Base-by-base conservation (phyloP, 441 rosid genomes). In the Theobroma grandiflorum region DNA sequence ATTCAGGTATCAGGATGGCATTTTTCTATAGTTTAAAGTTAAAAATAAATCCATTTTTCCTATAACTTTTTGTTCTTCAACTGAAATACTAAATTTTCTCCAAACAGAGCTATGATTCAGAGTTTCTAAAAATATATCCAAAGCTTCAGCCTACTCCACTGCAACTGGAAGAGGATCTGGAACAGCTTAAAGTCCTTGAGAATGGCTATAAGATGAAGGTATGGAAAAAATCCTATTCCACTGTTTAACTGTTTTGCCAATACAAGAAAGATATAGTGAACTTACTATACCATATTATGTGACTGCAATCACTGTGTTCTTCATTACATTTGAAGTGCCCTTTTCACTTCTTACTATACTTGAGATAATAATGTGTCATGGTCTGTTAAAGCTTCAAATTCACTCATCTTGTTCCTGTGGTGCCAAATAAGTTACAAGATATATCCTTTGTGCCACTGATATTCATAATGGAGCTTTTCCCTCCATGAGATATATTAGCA, bases 181-280 rank as follows among this genome's bases (percentile, higher is more conserved):
- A 96, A 67, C 99, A 96, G 90, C 96, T 96, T 75, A 96, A 95
- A 90, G 98, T 93, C 76, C 97, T 95, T 63, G 99, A 96, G 85
- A 93, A 96, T 86, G 98, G 99, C 37, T 96, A 93, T 80, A 96
- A 92, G 83, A 96, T 96, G 98, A 96, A 96, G 99, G 98, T 95
- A 82, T 31, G 53, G 2, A 2, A 55, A 53, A 64, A 63, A 9
- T 63, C 49, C 3, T 63, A 0, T 47, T 10, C 26, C 37, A 4
- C 37, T 75, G 7, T 43, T 74, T 58, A 40, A 61, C 22, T 55
- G 40, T 22, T 26, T 14, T 22, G 1, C 66, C 6, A 6, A 37
- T 53, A 37, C 53, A 10, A 11, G 6, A 11, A 72, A 53, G 4
- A 4, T 72, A 52, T 49, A 52, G 11, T 49, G 37, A 72, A 72